phyloP scores from a whole-genome alignment of 192 early-diverging fungal species.

The Gaertneriomyces semiglobifer region DNA sequence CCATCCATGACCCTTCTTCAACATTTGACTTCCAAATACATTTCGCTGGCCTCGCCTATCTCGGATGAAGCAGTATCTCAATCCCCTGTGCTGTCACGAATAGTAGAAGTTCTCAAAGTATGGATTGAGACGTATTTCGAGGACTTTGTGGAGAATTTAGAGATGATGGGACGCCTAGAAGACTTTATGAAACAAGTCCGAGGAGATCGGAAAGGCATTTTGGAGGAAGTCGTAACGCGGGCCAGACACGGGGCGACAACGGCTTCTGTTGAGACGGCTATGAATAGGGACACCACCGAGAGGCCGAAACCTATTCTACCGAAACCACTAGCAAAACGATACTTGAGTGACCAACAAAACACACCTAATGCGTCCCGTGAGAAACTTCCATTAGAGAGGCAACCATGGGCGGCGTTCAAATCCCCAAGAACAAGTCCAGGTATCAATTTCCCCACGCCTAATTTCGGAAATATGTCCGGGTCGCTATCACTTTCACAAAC shows the following conservation, averaged over 20 bases:
- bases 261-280: background rate
- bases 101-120: slow-evolving; percentile 49
- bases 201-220: background rate
- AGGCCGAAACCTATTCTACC: slow-evolving; percentile 55
- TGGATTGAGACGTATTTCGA: slow-evolving; percentile 58
- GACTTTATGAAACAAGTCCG: slow-evolving; percentile 30
- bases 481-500: no score
- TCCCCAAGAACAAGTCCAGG: no score
- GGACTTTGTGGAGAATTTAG: slow-evolving; percentile 48
- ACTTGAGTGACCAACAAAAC: slow-evolving; percentile 27
- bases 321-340: slow-evolving; percentile 37
- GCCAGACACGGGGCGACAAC: no score
- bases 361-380: no score
- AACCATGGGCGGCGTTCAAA: no score
- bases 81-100: slow-evolving; percentile 38
- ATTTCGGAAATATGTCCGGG: no score
- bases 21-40: slow-evolving; percentile 33
- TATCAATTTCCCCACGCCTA: no score
- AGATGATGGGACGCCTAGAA: slow-evolving; percentile 34
- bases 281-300: slow-evolving; percentile 11
- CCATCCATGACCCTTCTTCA: slow-evolving; percentile 38
- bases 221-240: no score
- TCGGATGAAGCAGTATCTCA: slow-evolving; percentile 23
- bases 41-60: slow-evolving; percentile 22
- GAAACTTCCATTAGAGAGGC: no score